Evolutionary conservation across 208 protist species (phyloP).

Genomic region (Wallacemonas rigidus): DNA sequence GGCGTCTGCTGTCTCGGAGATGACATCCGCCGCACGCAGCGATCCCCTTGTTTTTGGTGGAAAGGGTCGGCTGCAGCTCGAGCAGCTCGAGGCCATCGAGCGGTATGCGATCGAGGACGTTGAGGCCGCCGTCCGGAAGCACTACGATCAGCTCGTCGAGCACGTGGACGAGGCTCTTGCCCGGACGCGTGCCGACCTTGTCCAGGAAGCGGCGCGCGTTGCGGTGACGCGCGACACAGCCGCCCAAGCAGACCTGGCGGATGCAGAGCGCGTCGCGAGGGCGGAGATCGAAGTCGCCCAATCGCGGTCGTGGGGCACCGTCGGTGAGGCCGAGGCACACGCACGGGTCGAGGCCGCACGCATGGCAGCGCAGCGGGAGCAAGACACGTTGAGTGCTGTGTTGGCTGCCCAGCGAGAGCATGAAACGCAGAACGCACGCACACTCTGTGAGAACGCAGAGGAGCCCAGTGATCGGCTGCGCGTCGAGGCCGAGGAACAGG

Average conservation of each 20-base stretch:
- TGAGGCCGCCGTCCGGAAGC: slow-evolving; percentile 14
- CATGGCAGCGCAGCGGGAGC: slow-evolving; percentile 19
- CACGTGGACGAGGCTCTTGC: neutral
- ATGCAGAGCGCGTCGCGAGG: slow-evolving; percentile 11
- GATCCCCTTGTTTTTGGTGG: neutral
- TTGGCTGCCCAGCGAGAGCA: slow-evolving; percentile 24
- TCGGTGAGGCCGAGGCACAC: neutral
- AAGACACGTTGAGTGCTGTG: slow-evolving; percentile 13
- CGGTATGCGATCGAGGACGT: slow-evolving; percentile 14
- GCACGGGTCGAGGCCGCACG: slow-evolving; percentile 28
- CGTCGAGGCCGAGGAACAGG: neutral
- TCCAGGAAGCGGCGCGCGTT: slow-evolving; percentile 5
- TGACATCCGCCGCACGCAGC: neutral
- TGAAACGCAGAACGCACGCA: neutral
- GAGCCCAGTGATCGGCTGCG: slow-evolving; percentile 5
- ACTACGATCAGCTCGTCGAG: slow-evolving; percentile 15
- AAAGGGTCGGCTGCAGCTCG: neutral
- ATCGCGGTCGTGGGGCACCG: neutral
- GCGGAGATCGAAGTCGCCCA: slow-evolving; percentile 16
- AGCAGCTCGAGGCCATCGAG: slow-evolving; percentile 19
- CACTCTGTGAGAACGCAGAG: neutral
- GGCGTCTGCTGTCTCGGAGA: neutral
- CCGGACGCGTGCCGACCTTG: neutral
- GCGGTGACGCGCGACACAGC: neutral
- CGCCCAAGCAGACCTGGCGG: slow-evolving; percentile 15